Percentiles rank a stretch among this genome's conserved stretches.
Evolutionary conservation across 2,329 filamentous ascomycete genomes (phyloP).

Genomic region (Huntiella savannae): DNA sequence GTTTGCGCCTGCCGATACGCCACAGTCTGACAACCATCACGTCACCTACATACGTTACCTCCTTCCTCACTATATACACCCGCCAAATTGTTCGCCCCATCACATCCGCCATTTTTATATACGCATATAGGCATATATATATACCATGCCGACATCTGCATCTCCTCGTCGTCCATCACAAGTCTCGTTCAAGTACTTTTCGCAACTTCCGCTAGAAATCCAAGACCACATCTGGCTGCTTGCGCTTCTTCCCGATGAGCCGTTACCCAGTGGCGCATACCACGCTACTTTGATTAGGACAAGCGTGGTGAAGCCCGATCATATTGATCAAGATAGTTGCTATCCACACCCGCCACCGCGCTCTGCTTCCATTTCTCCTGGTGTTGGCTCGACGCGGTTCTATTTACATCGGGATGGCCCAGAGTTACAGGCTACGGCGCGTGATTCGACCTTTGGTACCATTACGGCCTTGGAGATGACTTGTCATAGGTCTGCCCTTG

Average conservation of each 20-base stretch:
- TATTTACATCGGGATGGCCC: constrained; percentile 9
- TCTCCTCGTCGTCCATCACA: not conserved
- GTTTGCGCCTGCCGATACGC: too few species aligned
- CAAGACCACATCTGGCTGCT: constrained; percentile 9
- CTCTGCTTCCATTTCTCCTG: not conserved
- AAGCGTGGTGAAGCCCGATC: not conserved
- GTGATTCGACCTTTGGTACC: constrained; percentile 1
- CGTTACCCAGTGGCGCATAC: constrained; percentile 3
- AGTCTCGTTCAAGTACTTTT: constrained; percentile 3
- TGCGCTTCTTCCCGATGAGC: not conserved
- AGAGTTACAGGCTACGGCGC: constrained; percentile 1
- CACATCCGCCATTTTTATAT: not conserved
- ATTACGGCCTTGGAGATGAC: constrained; percentile 1
- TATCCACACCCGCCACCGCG: not conserved
- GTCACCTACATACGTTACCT: too few species aligned
- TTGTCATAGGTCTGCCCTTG: constrained; percentile 1
- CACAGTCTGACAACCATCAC: too few species aligned
- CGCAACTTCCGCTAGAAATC: constrained; percentile 7
- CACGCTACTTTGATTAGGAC: constrained; percentile 7
- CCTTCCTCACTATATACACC: too few species aligned
- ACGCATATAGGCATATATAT: not conserved
- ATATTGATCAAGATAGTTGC: not conserved
- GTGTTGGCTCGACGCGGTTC: not conserved
- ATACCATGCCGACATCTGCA: too few species aligned
- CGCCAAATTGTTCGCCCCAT: not conserved